A percentile compares a stretch with the other conserved stretches of the same genome.
Conservation (phyloP, 352 stramenopile genomes). For the Salisapilia sapeloensis region DNA sequence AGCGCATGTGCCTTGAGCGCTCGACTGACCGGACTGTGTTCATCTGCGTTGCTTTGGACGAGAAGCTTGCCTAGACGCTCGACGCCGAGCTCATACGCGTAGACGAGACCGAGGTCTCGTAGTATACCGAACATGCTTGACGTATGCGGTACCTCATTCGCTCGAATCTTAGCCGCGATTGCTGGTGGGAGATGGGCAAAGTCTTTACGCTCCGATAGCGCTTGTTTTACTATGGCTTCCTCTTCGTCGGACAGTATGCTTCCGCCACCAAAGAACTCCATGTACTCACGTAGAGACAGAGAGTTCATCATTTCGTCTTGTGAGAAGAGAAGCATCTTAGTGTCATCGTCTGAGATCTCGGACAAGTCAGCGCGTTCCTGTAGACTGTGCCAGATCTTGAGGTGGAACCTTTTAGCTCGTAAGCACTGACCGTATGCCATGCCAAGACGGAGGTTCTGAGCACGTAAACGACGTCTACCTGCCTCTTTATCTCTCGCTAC, state of each 20-base stretch:
- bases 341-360: not conserved
- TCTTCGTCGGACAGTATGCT: slow-evolving; percentile 31
- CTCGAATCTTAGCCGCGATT: slow-evolving; percentile 47
- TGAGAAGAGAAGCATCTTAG: slow-evolving; percentile 35
- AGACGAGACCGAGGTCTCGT: slow-evolving; percentile 41
- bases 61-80: slow-evolving; percentile 59
- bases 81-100: slow-evolving; percentile 74
- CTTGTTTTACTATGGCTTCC: slow-evolving; percentile 31
- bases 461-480: too few species aligned
- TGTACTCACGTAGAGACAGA: slow-evolving; percentile 69
- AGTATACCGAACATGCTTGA: slow-evolving; percentile 57
- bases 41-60: slow-evolving; percentile 43
- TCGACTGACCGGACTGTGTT: slow-evolving; percentile 39
- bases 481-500: too few species aligned
- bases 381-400: not conserved
- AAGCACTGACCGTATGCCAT: too few species aligned
- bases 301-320: slow-evolving; percentile 52
- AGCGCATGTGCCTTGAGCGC: slow-evolving; percentile 62
- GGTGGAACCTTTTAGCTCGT: not conserved
- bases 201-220: slow-evolving; percentile 16
- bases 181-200: slow-evolving; percentile 24
- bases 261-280: slow-evolving; percentile 59
- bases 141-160: slow-evolving; percentile 47
- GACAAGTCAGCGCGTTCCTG: not conserved
- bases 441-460: too few species aligned